Evolutionary conservation across 2,329 filamentous ascomycete species (phyloP).

Genomic region (Passalora sequoiae): DNA sequence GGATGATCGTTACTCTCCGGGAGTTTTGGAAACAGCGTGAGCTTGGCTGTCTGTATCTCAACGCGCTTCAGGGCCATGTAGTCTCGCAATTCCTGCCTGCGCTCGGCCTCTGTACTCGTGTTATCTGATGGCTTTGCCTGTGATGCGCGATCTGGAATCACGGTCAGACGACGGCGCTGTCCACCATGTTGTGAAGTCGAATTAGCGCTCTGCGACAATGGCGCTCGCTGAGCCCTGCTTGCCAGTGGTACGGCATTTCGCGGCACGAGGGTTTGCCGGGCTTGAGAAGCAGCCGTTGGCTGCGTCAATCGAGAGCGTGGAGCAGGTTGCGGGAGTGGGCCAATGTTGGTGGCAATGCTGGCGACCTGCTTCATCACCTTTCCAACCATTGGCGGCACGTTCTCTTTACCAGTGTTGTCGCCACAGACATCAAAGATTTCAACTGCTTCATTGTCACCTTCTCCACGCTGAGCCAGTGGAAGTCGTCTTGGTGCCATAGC

Average conservation of each 20-base stretch:
- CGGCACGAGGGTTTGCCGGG: slow-evolving; percentile 16
- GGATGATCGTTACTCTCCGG: slow-evolving; percentile 51
- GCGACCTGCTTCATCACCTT: slow-evolving; percentile 7
- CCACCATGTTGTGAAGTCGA: no score
- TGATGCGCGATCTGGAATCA: background rate
- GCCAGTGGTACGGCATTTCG: slow-evolving; percentile 15
- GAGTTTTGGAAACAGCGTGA: slow-evolving; percentile 47
- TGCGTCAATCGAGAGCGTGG: slow-evolving; percentile 15
- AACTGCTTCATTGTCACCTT: background rate
- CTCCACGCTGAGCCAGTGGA: slow-evolving; percentile 42
- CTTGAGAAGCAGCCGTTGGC: slow-evolving; percentile 24
- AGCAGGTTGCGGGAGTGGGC: background rate
- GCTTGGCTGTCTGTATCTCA: slow-evolving; percentile 15
- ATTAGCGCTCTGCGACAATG: background rate
- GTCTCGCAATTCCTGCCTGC: slow-evolving; percentile 13
- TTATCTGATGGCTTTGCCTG: background rate
- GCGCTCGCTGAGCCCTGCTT: no score
- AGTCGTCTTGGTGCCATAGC: slow-evolving; percentile 45
- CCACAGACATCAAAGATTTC: slow-evolving; percentile 5
- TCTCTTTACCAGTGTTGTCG: slow-evolving; percentile 57
- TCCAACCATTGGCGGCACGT: slow-evolving; percentile 50
- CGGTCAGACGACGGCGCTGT: background rate
- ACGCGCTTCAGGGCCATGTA: slow-evolving; percentile 16
- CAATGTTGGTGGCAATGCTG: background rate
- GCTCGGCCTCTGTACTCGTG: background rate